These are phyloP conservation scores for Cryptococcus sp. DNA, from an alignment of 1,284 basidiomycete species.

Conservation along the genomic window DNA sequence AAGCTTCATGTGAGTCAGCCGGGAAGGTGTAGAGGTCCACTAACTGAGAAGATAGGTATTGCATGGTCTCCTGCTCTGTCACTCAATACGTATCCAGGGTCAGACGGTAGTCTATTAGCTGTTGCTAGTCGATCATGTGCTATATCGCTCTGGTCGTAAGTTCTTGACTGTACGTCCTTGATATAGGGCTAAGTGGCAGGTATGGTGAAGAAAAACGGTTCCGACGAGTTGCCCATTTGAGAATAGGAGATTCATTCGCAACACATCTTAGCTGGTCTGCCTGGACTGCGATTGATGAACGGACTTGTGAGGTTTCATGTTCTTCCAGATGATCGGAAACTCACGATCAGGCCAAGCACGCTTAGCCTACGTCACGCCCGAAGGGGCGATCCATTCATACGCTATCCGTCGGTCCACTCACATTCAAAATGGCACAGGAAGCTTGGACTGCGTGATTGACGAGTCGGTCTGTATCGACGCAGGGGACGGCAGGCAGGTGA, in stretches of 20 bases:
- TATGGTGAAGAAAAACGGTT: conserved; percentile 16
- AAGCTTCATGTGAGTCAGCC: conserved; percentile 18
- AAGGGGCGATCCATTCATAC: too few relatives aligned
- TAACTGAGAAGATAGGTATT: conserved; percentile 15
- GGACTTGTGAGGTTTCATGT: conserved; percentile 23
- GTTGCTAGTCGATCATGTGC: conserved; percentile 28
- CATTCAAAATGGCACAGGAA: too few relatives aligned
- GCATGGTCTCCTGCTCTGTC: conserved; percentile 29
- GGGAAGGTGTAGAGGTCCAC: not conserved
- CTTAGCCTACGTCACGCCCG: not conserved
- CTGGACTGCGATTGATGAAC: conserved; percentile 18
- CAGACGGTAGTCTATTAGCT: conserved; percentile 36
- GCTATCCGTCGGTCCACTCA: too few relatives aligned
- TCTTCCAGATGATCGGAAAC: too few relatives aligned
- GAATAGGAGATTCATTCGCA: conserved; percentile 10
- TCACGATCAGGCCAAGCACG: too few relatives aligned
- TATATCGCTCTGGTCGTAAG: conserved; percentile 34
- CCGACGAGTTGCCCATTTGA: conserved; percentile 2
- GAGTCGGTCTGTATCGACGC: too few relatives aligned
- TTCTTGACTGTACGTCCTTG: not conserved
- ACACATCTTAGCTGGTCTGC: conserved; percentile 26
- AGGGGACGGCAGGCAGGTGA: conserved; percentile 25
- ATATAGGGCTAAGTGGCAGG: conserved; percentile 7
- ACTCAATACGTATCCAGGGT: conserved; percentile 13
- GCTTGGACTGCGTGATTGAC: too few relatives aligned